These are phyloP conservation scores for Neurospora sublineolata DNA, from an alignment of 495 filamentous ascomycete species.

Conservation along the genomic window DNA sequence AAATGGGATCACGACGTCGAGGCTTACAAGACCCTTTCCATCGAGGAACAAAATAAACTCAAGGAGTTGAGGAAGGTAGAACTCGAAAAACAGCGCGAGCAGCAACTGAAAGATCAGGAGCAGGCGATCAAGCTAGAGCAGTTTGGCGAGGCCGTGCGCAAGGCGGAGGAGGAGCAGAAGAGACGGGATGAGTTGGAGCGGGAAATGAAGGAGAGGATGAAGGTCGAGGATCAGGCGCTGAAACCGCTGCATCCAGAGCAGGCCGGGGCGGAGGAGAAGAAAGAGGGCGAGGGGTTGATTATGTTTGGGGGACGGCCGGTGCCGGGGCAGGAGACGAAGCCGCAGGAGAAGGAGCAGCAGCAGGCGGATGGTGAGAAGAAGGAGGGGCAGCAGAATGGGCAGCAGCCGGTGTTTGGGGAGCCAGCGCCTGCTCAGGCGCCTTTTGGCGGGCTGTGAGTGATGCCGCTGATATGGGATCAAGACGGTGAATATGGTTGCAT, in stretches of 20 bases:
- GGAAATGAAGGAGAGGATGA: constrained; percentile 12
- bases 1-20: constrained; percentile 43
- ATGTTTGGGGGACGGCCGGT: not conserved
- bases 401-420: not conserved
- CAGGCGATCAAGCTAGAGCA: constrained; percentile 3
- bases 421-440: not conserved
- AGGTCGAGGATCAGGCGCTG: constrained; percentile 1
- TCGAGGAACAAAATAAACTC: constrained; percentile 33
- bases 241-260: not conserved
- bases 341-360: not conserved
- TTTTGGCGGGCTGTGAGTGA: not conserved
- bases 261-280: not conserved
- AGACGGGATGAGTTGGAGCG: constrained; percentile 5
- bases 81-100: not conserved
- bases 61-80: constrained; percentile 23
- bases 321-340: not conserved
- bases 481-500: not conserved
- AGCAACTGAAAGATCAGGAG: constrained; percentile 5
- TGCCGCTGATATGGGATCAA: not conserved
- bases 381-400: not conserved
- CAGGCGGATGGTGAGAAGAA: not conserved
- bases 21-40: constrained; percentile 29
- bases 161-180: constrained; percentile 7
- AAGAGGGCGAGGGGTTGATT: not conserved
- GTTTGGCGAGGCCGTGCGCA: constrained; percentile 1